Conservation (phyloP, 1,284 basidiomycete genomes). For the Leccinum pachyderme region DNA sequence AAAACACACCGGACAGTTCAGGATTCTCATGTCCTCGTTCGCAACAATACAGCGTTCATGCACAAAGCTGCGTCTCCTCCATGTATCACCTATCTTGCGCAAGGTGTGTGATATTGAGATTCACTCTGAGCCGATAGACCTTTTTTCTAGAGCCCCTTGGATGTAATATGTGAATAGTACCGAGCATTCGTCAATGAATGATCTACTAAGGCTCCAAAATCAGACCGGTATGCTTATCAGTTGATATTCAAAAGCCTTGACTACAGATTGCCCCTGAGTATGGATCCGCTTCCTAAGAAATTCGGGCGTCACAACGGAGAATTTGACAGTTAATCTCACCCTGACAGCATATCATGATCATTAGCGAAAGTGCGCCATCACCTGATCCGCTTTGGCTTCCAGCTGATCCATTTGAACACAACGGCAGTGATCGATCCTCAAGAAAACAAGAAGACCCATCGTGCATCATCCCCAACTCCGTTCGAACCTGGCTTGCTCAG, state of each 20-base stretch:
- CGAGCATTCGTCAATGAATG: neutral
- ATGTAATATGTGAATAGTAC: slow-evolving; percentile 47
- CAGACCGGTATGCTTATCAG: slow-evolving; percentile 49
- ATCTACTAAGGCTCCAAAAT: slow-evolving; percentile 49
- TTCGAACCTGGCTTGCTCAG: slow-evolving; percentile 19
- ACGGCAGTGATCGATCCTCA: slow-evolving; percentile 25
- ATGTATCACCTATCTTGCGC: neutral
- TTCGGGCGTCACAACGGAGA: slow-evolving; percentile 45
- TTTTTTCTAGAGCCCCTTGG: slow-evolving; percentile 61
- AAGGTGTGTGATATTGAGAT: slow-evolving; percentile 45
- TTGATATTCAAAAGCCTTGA: slow-evolving; percentile 53
- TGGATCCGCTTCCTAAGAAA: slow-evolving; percentile 54
- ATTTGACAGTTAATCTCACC: slow-evolving; percentile 9
- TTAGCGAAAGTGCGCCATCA: slow-evolving; percentile 44
- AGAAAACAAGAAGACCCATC: slow-evolving; percentile 6
- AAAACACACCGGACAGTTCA: slow-evolving; percentile 1
- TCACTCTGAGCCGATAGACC: slow-evolving; percentile 45
- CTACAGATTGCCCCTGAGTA: slow-evolving; percentile 55
- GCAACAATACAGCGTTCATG: slow-evolving; percentile 67
- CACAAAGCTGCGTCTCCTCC: slow-evolving; percentile 47
- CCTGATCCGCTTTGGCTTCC: slow-evolving; percentile 53
- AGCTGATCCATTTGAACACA: slow-evolving; percentile 51
- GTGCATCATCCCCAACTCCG: slow-evolving; percentile 2
- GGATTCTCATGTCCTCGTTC: slow-evolving; percentile 1
- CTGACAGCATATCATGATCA: slow-evolving; percentile 13